These are phyloP conservation scores for Neurospora pannonica DNA, from an alignment of 495 filamentous ascomycete species.

Conservation along the genomic window DNA sequence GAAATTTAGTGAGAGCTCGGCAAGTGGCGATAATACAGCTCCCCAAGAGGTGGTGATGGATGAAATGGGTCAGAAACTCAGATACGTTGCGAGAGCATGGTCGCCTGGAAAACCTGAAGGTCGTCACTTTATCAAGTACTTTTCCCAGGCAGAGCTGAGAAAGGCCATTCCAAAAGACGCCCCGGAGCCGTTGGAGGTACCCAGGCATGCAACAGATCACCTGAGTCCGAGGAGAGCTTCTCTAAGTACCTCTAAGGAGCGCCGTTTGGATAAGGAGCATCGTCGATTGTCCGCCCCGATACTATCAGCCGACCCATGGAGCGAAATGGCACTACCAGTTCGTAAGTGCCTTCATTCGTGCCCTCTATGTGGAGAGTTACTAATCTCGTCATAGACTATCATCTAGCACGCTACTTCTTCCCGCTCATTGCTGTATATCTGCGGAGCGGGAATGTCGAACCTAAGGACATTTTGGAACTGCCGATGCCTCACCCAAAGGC, in stretches of 20 bases:
- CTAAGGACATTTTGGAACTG: constrained; percentile 44
- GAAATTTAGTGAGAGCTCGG: constrained; percentile 15
- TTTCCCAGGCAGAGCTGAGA: not conserved
- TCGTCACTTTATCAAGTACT: not conserved
- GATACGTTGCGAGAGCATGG: not conserved
- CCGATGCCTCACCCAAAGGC: constrained; percentile 45
- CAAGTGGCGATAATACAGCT: constrained; percentile 4
- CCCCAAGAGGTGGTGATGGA: not conserved
- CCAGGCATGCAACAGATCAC: not conserved
- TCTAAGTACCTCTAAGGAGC: not conserved
- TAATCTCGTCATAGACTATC: constrained; percentile 27
- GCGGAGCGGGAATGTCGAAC: constrained; percentile 37
- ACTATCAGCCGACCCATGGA: not conserved
- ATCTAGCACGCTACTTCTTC: constrained; percentile 38
- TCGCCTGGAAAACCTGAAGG: not conserved
- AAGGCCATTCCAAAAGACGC: not conserved
- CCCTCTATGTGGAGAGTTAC: not conserved
- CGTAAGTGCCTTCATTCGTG: constrained; percentile 27
- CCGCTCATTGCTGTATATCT: constrained; percentile 45
- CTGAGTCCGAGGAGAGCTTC: not conserved
- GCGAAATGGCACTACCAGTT: constrained; percentile 33
- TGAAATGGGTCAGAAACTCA: not conserved
- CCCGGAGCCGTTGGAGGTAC: not conserved
- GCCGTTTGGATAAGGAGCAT: not conserved
- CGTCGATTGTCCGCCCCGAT: not conserved